phyloP scores from a whole-genome alignment of 1,139 yeast genomes.

The Saccharomyces hybrid region DNA sequence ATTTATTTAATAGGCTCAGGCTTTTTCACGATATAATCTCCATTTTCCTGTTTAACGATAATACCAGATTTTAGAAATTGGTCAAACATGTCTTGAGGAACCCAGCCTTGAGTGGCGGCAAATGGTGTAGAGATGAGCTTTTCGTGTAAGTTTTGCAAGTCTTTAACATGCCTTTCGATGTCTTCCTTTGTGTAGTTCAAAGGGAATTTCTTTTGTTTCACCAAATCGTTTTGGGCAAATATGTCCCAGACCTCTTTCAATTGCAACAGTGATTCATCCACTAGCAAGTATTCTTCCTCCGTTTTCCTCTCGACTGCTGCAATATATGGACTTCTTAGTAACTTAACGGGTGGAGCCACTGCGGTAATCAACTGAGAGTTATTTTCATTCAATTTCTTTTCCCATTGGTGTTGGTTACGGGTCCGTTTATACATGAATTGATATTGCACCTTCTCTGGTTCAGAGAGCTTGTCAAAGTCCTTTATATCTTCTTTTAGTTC shows the following conservation, averaged over 20 bases:
- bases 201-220: conserved; percentile 46
- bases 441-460: conserved; percentile 69
- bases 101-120: conserved; percentile 90
- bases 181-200: conserved; percentile 49
- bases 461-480: conserved; percentile 57
- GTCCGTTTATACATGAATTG: conserved; percentile 83
- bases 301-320: conserved; percentile 58
- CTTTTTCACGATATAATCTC: conserved; percentile 35
- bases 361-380: conserved; percentile 64
- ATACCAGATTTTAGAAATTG: conserved; percentile 60
- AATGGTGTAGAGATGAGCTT: conserved; percentile 68
- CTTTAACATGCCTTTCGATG: conserved; percentile 46
- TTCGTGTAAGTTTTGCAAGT: conserved; percentile 60
- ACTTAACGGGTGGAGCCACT: conserved; percentile 68
- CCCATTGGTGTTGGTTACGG: conserved; percentile 88
- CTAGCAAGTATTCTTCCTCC: conserved; percentile 55
- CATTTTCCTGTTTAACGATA: conserved; percentile 41
- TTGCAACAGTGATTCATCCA: conserved; percentile 64
- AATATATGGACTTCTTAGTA: conserved; percentile 57
- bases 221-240: conserved; percentile 55
- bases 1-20: background rate
- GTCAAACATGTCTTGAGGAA: conserved; percentile 87
- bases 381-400: conserved; percentile 57
- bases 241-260: conserved; percentile 70
- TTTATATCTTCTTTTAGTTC: conserved; percentile 68